phyloP scores from a whole-genome alignment of 371 early-diverging fungal genomes.

The Batkoa obscura region DNA sequence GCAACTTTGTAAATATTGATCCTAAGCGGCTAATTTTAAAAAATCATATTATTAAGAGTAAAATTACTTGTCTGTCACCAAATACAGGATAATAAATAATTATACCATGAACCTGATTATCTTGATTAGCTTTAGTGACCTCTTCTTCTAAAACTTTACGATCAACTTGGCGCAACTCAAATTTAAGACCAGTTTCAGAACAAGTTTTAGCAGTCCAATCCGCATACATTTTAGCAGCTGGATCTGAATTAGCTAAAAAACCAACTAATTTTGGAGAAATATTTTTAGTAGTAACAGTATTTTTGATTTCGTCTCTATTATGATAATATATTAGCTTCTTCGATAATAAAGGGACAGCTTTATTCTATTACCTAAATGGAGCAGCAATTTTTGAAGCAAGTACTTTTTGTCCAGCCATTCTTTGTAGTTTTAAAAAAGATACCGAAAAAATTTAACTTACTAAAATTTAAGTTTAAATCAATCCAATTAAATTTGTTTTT shows the following conservation, averaged over 20 bases:
- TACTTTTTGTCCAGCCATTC: no score
- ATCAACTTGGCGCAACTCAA: conserved; percentile 67
- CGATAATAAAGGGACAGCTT: no score
- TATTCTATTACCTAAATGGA: no score
- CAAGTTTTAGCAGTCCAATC: conserved; percentile 85
- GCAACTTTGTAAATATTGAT: conserved; percentile 79
- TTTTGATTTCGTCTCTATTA: conserved; percentile 63
- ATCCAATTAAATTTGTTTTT: no score
- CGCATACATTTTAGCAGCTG: conserved; percentile 72
- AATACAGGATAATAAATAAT: conserved; percentile 93
- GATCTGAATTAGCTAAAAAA: conserved; percentile 88
- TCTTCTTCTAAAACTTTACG: conserved; percentile 67
- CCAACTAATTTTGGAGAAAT: conserved; percentile 76
- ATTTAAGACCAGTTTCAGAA: conserved; percentile 70
- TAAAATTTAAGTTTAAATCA: no score
- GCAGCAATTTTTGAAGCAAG: no score
- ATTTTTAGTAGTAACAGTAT: conserved; percentile 39
- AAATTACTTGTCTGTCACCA: conserved; percentile 57
- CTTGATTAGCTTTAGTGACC: conserved; percentile 76
- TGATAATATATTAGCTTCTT: not conserved
- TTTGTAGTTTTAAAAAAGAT: no score
- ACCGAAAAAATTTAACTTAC: no score
- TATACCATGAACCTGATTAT: conserved; percentile 66
- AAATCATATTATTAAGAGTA: not conserved
- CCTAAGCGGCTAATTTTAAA: conserved; percentile 22